phyloP scores from a whole-genome alignment of 1,284 basidiomycete genomes.

The Tilletia horrida region DNA sequence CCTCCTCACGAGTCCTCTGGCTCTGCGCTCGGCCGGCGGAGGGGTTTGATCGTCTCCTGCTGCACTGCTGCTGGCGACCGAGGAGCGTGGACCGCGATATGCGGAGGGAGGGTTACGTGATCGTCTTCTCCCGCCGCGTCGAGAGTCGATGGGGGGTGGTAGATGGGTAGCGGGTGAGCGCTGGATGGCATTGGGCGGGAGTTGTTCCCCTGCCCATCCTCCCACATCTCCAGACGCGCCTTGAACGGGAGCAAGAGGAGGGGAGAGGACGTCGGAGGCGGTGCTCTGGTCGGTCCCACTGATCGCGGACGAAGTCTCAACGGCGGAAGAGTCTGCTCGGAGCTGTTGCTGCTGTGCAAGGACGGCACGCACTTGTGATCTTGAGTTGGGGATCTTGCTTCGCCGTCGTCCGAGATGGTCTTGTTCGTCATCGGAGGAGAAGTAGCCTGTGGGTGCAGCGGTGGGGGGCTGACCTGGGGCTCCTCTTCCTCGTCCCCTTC shows the following conservation, averaged over 20 bases:
- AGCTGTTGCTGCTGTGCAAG: constrained; percentile 15
- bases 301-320: neutral
- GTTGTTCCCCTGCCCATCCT: constrained; percentile 37
- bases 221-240: constrained; percentile 17
- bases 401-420: constrained; percentile 1
- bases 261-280: neutral
- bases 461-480: neutral
- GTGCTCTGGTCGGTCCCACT: constrained; percentile 7
- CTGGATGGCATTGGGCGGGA: constrained; percentile 34
- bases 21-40: neutral
- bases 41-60: neutral
- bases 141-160: constrained; percentile 12
- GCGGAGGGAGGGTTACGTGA: constrained; percentile 7
- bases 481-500: neutral
- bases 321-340: neutral
- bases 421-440: constrained; percentile 5
- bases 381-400: neutral
- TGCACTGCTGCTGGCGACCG: neutral
- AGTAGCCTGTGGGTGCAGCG: neutral
- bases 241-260: neutral
- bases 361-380: constrained; percentile 1
- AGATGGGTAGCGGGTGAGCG: neutral
- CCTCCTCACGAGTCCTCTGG: neutral
- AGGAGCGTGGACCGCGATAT: constrained; percentile 15
- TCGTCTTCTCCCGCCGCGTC: neutral